Evolutionary conservation across 331 rosid genomes (phyloP), one percentile per base, ranked within the genome.

Genomic region (Arachis monticola): DNA sequence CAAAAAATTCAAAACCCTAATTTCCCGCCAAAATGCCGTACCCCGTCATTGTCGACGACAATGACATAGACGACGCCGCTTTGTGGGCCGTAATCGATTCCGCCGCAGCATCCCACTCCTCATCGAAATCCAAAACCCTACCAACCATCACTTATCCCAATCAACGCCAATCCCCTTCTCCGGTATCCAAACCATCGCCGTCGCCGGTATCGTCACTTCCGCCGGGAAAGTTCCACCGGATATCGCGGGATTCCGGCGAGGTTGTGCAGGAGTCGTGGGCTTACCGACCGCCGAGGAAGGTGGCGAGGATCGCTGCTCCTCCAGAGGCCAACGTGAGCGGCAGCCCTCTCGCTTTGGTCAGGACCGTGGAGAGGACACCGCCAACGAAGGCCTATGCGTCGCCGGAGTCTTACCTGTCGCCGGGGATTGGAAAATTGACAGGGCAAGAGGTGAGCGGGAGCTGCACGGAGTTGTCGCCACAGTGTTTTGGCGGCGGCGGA

Each of bases 11-110:
- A 27, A 66, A 69, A 12, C 73, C 73, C 78, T 35, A 66, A 13
- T 7, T 38, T 56, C 67, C 60, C 67, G 52, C 46, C 8, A 13
- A 38, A 41, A 89, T 93, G 98, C 82, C 92, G 42, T 86, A 83
- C 69, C 75, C 93, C 2, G 74, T 76, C 70, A 64, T 84, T 31
- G 41, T 78, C 60, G 88, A 88, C 80, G 98, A 93, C 80, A 89
- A 88, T 55, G 97, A 93, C 60, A 87, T 93, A 55, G 98, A 91
- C 85, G 98, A 93, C 75, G 96, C 87, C 2, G 92, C 91, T 44
- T 53, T 93, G 41, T 93, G 98, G 98, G 98, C 96, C 1, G 91
- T 93, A 47, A 91, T 93, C 48, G 98, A 93, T 72, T 86, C 93
- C 60, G 93, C 97, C 60, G 74, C 97, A 4, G 94, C 90, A 5